A percentile compares a stretch with the other conserved stretches of the same genome.
Conservation (phyloP, 2,329 filamentous ascomycete species). For the Exophiala sideris region DNA sequence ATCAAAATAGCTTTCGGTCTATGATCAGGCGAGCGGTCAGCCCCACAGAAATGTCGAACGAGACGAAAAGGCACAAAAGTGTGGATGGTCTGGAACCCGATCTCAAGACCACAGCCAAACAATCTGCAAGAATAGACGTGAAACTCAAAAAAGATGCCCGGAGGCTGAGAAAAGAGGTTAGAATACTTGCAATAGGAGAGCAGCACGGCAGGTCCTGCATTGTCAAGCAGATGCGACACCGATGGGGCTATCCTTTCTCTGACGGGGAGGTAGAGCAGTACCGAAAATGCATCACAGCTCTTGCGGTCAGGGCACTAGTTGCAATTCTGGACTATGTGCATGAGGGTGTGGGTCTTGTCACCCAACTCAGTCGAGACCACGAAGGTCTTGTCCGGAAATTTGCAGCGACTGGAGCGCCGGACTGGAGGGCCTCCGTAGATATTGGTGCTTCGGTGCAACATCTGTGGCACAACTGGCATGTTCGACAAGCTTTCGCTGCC, state of each 20-base stretch:
- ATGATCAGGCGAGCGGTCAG: conserved; percentile 18
- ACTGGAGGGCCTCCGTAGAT: conserved; percentile 8
- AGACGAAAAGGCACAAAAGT: background rate
- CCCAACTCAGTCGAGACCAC: conserved; percentile 13
- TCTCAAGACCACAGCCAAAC: conserved; percentile 8
- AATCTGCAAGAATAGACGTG: conserved; percentile 17
- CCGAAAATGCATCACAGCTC: conserved; percentile 12
- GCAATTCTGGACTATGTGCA: conserved; percentile 20
- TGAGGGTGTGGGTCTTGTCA: conserved; percentile 12
- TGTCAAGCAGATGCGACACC: conserved; percentile 15
- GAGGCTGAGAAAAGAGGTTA: conserved; percentile 16
- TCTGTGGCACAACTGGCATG: conserved; percentile 19
- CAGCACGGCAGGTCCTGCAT: conserved; percentile 13
- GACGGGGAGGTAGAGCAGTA: conserved; percentile 18
- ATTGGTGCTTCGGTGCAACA: conserved; percentile 8
- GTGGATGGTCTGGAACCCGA: conserved; percentile 7
- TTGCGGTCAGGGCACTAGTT: conserved; percentile 12
- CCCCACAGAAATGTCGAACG: conserved; percentile 7
- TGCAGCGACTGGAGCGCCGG: conserved; percentile 7
- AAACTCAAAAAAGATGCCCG: conserved; percentile 17
- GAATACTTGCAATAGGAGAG: conserved; percentile 20
- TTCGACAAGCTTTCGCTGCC: conserved; percentile 11
- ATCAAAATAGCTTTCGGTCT: conserved; percentile 23
- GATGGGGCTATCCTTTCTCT: conserved; percentile 11
- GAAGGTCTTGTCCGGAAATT: conserved; percentile 10